These are phyloP conservation scores for Yamadazyma friedrichii DNA, from an alignment of 1,139 yeast genomes.

Conservation along the genomic window DNA sequence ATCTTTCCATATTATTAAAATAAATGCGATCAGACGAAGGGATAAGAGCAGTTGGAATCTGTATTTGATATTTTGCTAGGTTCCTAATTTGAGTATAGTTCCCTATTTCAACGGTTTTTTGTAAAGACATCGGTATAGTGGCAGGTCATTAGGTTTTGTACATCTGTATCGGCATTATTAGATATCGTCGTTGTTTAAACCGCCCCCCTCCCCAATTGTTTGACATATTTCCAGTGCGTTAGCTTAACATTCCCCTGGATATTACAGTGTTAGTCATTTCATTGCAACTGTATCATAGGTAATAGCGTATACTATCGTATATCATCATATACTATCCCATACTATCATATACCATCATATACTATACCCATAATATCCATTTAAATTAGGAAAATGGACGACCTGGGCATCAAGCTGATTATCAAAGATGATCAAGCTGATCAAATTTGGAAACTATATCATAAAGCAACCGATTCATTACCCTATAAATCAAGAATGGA, in stretches of 20 bases:
- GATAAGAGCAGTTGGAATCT: neutral
- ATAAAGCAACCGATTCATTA: slow-evolving; percentile 71
- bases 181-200: too few relatives aligned
- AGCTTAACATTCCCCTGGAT: too few relatives aligned
- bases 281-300: too few relatives aligned
- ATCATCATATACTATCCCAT: too few relatives aligned
- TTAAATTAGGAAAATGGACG: slow-evolving; percentile 1
- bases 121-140: too few relatives aligned
- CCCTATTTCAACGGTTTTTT: too few relatives aligned
- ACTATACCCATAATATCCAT: neutral
- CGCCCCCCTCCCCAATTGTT: too few relatives aligned
- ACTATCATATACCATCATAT: neutral
- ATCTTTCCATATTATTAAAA: neutral
- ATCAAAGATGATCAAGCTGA: slow-evolving; percentile 23
- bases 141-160: too few relatives aligned
- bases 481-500: slow-evolving; percentile 78
- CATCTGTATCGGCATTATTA: too few relatives aligned
- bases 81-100: neutral
- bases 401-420: slow-evolving; percentile 4
- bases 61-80: neutral
- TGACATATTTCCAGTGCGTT: too few relatives aligned
- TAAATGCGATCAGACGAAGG: slow-evolving; percentile 1
- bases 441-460: slow-evolving; percentile 77
- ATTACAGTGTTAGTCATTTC: too few relatives aligned
- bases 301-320: too few relatives aligned